Base-by-base conservation (phyloP, 2,329 filamentous ascomycete species). In the Pseudocercospora fijiensis region DNA sequence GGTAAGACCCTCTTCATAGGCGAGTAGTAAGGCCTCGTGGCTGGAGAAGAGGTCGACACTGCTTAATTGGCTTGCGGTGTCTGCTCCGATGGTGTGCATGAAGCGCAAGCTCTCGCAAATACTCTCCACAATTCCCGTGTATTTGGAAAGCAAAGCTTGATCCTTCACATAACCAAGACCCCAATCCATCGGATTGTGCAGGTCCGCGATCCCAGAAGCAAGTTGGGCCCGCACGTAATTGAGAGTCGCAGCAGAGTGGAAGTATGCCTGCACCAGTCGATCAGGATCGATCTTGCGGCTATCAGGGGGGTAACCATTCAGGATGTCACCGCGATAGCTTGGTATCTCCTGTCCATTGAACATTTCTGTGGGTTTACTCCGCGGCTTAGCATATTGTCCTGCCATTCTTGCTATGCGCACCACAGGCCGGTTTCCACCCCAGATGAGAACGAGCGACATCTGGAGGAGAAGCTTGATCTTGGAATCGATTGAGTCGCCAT, bases 381-480 rank as follows among this genome's bases (percentile, higher is more conserved):
- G 84, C 2, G 94, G 95, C 80, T 99, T 99, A 28, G 95, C 95
- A 74, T 96, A 99, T 82, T 99, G 95, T 10, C 67, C 95, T 11
- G 95, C 95, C 88, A 98, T 97, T 65, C 95, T 88, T 16, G 92
- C 95, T 73, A 99, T 96, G 70, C 95, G 88, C 55, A 99, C 92
- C 3, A 99, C 92, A 5, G 91, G 90, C 73, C 88, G 88, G 72
- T 88, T 87, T 24, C 84, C 83, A 41, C 91, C 95, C 89, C 93
- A 97, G 76, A 98, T 93, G 65, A 99, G 83, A 0, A 99, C 91
- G 71, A 99, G 81, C 69, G 91, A 96, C 94, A 99, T 98, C 80
- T 99, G 95, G 64, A 99, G 82, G 28, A 99, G 85, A 26, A 99
- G 86, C 80, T 98, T 98, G 78, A 98, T 92, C 83, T 98, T 99